Conservation (phyloP, 31 red algal genomes). For the Pterothamnion heteromorphum region DNA sequence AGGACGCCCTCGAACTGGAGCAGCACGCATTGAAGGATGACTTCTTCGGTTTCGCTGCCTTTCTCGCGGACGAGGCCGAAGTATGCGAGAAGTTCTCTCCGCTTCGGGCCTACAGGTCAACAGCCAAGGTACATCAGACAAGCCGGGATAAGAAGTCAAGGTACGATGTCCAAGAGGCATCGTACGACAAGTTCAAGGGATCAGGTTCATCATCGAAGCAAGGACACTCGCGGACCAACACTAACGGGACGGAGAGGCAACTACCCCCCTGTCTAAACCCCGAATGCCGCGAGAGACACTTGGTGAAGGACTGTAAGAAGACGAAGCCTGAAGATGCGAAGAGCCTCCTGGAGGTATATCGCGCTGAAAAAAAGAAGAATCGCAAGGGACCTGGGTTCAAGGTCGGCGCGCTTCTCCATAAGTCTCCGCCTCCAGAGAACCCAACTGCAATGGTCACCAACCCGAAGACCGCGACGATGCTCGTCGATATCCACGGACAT, state of each 20-base stretch:
- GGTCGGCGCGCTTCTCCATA: no score
- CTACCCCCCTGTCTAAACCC: background rate
- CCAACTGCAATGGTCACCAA: no score
- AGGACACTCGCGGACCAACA: no score
- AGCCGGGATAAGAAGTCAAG: no score
- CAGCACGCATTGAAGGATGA: background rate
- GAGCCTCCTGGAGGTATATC: background rate
- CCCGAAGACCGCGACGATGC: constrained; percentile 15
- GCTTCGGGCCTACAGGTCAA: background rate
- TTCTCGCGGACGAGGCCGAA: background rate
- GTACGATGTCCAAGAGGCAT: background rate
- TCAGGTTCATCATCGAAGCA: no score
- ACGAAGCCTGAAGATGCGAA: background rate
- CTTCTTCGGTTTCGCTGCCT: background rate
- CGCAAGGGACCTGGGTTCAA: no score
- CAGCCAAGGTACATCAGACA: background rate
- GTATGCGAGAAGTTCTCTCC: background rate
- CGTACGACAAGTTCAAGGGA: no score
- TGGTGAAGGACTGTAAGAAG: constrained; percentile 30
- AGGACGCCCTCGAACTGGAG: background rate
- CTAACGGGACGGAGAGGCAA: background rate
- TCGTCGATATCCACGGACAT: background rate
- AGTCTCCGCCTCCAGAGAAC: no score
- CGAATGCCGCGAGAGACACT: background rate
- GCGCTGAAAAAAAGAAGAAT: background rate